Percentiles rank a stretch among this genome's conserved stretches.
These are phyloP conservation scores for Cicer judaicum DNA, from an alignment of 306 rosid genomes.

Conservation along the genomic window DNA sequence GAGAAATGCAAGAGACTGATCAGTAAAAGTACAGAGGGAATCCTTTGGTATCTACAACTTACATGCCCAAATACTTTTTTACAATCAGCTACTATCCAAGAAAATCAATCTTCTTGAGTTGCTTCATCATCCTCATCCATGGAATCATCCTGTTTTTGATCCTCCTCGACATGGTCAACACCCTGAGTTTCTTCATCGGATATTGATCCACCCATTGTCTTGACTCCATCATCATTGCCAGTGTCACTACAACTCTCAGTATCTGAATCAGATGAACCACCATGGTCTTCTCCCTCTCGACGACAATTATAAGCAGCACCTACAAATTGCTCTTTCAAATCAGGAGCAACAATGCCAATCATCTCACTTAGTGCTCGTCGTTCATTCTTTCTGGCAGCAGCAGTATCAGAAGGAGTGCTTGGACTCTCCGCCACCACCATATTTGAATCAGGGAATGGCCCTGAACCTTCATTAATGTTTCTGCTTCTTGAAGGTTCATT, in stretches of 20 bases:
- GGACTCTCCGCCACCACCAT: constrained; percentile 68
- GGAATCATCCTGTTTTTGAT: constrained; percentile 56
- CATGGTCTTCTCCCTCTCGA: constrained; percentile 44
- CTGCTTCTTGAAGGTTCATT: constrained; percentile 68
- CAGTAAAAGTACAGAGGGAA: constrained; percentile 30
- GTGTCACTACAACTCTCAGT: constrained; percentile 61
- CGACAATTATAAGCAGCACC: constrained; percentile 49
- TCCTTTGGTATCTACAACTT: constrained; percentile 42
- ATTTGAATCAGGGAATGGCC: constrained; percentile 58
- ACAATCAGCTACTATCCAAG: constrained; percentile 42
- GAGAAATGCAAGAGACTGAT: neutral
- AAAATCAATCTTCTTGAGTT: constrained; percentile 66
- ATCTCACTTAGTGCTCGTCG: constrained; percentile 76
- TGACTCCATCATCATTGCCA: constrained; percentile 42
- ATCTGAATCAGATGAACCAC: constrained; percentile 56
- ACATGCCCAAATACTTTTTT: neutral
- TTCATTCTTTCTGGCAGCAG: constrained; percentile 55
- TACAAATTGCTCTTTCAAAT: constrained; percentile 70
- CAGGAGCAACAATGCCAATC: constrained; percentile 93
- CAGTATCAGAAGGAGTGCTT: constrained; percentile 50
- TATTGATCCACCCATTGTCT: constrained; percentile 50
- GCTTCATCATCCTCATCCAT: constrained; percentile 76
- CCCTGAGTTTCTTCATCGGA: constrained; percentile 79
- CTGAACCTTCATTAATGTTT: constrained; percentile 56
- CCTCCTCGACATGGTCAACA: constrained; percentile 51